Percentiles rank a stretch among this genome's conserved stretches.
phyloP scores from a whole-genome alignment of 2,329 filamentous ascomycete genomes.

The Trichoderma guizhouense region DNA sequence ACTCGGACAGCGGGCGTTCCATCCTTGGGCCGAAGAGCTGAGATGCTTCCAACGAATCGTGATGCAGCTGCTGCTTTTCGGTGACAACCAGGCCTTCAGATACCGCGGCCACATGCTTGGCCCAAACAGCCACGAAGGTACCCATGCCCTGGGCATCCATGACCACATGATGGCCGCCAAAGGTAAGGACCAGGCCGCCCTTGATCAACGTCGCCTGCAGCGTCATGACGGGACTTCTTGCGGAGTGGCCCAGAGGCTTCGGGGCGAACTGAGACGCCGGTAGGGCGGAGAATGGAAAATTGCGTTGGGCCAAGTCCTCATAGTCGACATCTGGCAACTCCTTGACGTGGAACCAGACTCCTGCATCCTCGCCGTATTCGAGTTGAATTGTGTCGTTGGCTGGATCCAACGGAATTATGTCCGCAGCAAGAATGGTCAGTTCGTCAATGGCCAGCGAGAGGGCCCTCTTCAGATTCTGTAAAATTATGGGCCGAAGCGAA shows the following conservation, averaged over 20 bases:
- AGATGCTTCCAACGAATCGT: conserved; percentile 10
- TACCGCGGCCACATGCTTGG: conserved; percentile 16
- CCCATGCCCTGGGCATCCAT: conserved; percentile 20
- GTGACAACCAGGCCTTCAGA: not conserved
- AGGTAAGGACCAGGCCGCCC: conserved; percentile 17
- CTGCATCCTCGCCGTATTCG: conserved; percentile 13
- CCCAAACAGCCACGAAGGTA: conserved; percentile 16
- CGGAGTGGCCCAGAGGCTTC: conserved; percentile 13
- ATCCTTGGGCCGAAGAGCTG: conserved; percentile 8
- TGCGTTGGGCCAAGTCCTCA: conserved; percentile 1
- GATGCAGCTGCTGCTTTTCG: conserved; percentile 2
- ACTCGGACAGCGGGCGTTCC: conserved; percentile 14
- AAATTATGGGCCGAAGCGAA: conserved; percentile 15
- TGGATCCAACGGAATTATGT: conserved; percentile 4
- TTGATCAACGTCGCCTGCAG: conserved; percentile 17
- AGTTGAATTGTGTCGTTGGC: conserved; percentile 12
- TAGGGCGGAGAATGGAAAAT: conserved; percentile 15
- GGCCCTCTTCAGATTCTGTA: conserved; percentile 11
- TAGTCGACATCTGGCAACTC: conserved; percentile 14
- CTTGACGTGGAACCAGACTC: conserved; percentile 20
- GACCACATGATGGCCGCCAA: conserved; percentile 18
- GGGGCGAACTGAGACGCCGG: conserved; percentile 13
- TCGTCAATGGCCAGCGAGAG: conserved; percentile 17
- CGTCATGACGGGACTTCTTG: conserved; percentile 16
- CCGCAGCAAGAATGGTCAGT: conserved; percentile 13